These are phyloP conservation scores for Alternaria sp. DNA, from an alignment of 2,329 filamentous ascomycete species.

Conservation along the genomic window DNA sequence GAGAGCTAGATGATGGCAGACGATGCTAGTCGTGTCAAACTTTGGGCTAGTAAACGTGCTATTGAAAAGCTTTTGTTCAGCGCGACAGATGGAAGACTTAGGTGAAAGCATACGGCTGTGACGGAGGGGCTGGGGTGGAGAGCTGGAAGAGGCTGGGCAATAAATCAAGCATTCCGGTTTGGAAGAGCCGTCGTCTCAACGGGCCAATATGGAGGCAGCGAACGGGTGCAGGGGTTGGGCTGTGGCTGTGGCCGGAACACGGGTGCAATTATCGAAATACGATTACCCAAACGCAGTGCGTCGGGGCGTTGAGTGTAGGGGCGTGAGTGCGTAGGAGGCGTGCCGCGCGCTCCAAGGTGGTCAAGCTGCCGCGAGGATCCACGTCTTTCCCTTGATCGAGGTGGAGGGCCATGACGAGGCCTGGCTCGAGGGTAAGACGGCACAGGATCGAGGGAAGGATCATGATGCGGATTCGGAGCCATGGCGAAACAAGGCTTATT, in stretches of 20 bases:
- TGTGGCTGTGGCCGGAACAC: background rate
- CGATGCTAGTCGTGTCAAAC: background rate
- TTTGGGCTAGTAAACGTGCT: background rate
- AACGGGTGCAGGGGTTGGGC: background rate
- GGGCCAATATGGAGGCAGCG: background rate
- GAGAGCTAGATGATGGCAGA: background rate
- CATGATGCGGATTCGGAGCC: background rate
- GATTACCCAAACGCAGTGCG: background rate
- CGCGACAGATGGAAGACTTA: background rate
- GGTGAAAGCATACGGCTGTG: background rate
- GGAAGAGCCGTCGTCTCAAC: background rate
- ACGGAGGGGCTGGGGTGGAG: background rate
- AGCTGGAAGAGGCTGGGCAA: constrained; percentile 4
- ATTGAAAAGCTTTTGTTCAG: background rate
- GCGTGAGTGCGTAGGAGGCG: background rate
- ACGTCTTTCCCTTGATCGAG: background rate
- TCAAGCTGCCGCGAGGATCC: background rate
- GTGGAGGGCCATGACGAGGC: background rate
- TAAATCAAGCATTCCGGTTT: constrained; percentile 1
- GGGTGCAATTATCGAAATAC: background rate
- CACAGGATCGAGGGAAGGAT: background rate
- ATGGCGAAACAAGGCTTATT: constrained; percentile 1
- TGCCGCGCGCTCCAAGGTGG: background rate
- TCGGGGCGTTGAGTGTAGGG: background rate
- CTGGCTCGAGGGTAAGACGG: background rate